phyloP scores from a whole-genome alignment of 495 filamentous ascomycete species.

The Cetradonia linearis region DNA sequence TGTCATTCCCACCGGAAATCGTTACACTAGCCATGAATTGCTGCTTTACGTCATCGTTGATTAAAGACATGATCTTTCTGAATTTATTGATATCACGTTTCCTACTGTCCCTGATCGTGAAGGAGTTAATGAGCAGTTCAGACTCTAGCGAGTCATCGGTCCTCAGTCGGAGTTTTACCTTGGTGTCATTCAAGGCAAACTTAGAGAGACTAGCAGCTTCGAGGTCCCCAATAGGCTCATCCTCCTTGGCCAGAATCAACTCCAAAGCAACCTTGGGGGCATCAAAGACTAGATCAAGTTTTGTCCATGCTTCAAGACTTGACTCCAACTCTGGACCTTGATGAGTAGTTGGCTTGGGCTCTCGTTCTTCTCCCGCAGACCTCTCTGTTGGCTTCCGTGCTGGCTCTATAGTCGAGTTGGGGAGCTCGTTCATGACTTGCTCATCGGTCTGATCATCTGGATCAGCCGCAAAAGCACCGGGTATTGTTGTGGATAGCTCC shows the following conservation, averaged over 20 bases:
- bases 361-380: constrained; percentile 22
- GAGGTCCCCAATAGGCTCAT: constrained; percentile 63
- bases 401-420: constrained; percentile 44
- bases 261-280: constrained; percentile 79
- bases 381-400: constrained; percentile 33
- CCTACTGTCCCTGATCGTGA: constrained; percentile 87
- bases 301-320: constrained; percentile 69
- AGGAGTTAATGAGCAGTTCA: constrained; percentile 85
- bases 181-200: constrained; percentile 87
- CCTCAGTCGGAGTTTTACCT: constrained; percentile 87
- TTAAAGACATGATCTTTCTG: constrained; percentile 93
- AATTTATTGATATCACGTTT: constrained; percentile 84
- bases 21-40: constrained; percentile 94
- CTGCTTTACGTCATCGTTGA: constrained; percentile 87
- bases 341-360: constrained; percentile 40
- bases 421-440: constrained; percentile 53
- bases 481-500: constrained; percentile 74
- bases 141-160: constrained; percentile 87
- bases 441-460: constrained; percentile 54
- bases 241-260: constrained; percentile 64
- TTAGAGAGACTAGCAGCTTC: constrained; percentile 79
- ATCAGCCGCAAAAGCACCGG: constrained; percentile 74
- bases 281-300: constrained; percentile 86
- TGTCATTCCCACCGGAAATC: constrained; percentile 76
- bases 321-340: constrained; percentile 56